These are phyloP conservation scores for Pyrenophora graminea DNA, from an alignment of 2,329 filamentous ascomycete species.

Conservation along the genomic window DNA sequence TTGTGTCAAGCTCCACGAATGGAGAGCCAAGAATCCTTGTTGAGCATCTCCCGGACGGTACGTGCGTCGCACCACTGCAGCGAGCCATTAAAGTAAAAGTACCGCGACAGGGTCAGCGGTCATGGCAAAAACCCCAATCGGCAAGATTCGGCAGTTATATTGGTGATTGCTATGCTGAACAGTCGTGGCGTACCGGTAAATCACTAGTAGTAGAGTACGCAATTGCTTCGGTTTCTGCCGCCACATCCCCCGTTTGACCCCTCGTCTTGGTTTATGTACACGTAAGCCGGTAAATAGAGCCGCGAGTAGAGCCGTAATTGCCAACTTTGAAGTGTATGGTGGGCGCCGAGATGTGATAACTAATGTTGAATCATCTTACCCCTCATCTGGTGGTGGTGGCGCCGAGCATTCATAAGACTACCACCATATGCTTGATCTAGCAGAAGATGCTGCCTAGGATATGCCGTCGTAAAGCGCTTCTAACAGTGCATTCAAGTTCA, in stretches of 20 bases:
- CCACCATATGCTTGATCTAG: no score
- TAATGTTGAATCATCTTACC: not conserved
- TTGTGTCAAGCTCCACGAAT: constrained; percentile 28
- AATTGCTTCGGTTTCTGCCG: not conserved
- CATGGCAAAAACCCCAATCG: constrained; percentile 12
- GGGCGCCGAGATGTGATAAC: no score
- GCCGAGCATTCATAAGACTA: not conserved
- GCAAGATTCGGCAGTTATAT: constrained; percentile 1
- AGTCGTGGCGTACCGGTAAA: not conserved
- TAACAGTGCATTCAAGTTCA: no score
- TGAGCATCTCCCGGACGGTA: constrained; percentile 22
- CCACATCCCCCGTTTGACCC: not conserved
- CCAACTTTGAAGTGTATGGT: no score
- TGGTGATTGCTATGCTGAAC: not conserved
- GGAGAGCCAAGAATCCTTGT: constrained; percentile 35
- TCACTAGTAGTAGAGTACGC: not conserved
- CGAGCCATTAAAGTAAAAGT: constrained; percentile 11
- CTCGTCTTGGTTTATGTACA: not conserved
- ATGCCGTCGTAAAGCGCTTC: no score
- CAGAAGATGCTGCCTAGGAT: no score
- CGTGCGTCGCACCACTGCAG: constrained; percentile 13
- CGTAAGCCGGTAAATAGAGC: not conserved
- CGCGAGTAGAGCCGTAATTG: no score
- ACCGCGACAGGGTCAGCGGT: constrained; percentile 9
- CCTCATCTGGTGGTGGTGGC: not conserved